Base-by-base conservation (phyloP, 257 asterid genomes). In the Dorcoceras hygrometricum region DNA sequence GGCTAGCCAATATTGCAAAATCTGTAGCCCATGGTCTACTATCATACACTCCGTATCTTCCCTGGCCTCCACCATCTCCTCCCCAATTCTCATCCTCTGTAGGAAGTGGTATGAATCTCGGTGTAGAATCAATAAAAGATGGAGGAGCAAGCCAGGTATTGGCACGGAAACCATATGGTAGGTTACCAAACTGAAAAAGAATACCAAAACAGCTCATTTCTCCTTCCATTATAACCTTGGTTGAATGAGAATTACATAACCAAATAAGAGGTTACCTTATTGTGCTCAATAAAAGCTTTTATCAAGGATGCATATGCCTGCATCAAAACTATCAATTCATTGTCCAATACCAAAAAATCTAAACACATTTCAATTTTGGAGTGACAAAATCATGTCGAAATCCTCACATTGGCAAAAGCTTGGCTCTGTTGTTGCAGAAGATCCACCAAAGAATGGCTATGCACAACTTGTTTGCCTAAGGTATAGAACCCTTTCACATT, bases 401-500 rank as follows among this genome's bases (percentile, higher is more conserved):
- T 59, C 75, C 96, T 80, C 77, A 89, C 99, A 69, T 90, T 89
- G 67, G 95, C 93, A 72, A 94, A 94, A 73, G 96, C 98, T 84
- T 83, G 99, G 75, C 99, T 94, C 73, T 90, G 96, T 79, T 90
- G 99, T 76, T 94, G 99, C 79, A 94, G 87, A 83, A 94, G 98
- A 88, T 94, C 99, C 70, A 90, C 93, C 85, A 94, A 83, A 71
- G 96, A 88, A 78, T 88, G 93, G 75, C 90, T 87, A 70, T 68
- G 95, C 67, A 89, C 27, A 73, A 76, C 75, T 62, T 92, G 96
- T 71, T 87, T 94, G 39, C 98, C 98, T 57, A 69, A 66, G 23
- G 93, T 84, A 75, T 90, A 87, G 87, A 90, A 94, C 66, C 99
- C 99, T 74, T 84, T 86, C 63, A 10, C 77, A n/a, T 97, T 83